Evolutionary conservation across 805 yeast genomes (phyloP), one percentile per base, ranked within the genome.

Genomic region (Sugiyamaella boreocaroliniensis): DNA sequence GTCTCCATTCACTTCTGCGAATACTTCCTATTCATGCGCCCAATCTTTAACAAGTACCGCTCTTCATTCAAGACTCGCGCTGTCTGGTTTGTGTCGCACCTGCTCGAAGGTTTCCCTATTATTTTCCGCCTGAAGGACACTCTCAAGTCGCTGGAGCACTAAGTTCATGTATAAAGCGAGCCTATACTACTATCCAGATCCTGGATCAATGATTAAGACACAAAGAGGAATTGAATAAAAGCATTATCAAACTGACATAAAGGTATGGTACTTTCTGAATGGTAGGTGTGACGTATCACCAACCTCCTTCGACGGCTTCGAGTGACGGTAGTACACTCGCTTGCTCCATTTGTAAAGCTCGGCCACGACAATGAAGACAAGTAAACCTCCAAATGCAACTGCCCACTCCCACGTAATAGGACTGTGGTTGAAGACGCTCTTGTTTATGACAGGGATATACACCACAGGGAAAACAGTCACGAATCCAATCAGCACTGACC

Each of bases 361-460:
- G 56, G 80, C 76, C 8, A 82, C 81, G 5, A 68, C 53, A 59
- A 86, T 73, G 64, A 83, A 88, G 4, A 79, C 52, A 2, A 84
- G 70, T 56, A 82, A 76, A 0, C 80, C 86, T 57, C 83, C 71
- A 43, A 68, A 51, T 0, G 88, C 78, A 55, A 86, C 68, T 14
- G 86, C 92, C 95, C 95, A 88, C 71, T 87, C 95, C 69, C 80
- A 81, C 9, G 82, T 77, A 57, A 87, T 86, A 7, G 82, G 80
- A 29, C 68, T 72, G 67, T 88, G 96, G 60, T 83, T 72, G 66
- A 88, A 88, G 8, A 88, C 95, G 56, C 78, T 76, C 45, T 75
- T 71, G 67, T 88, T 88, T 64, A 88, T 86, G n/a, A 85, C 95
- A 6, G 96, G 96, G 58, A 88, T 88, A 68, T 87, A 87, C 40